A percentile compares a stretch with the other conserved stretches of the same genome.
Evolutionary conservation across 495 filamentous ascomycete genomes (phyloP).

Genomic region (Aspergillus hancockii): DNA sequence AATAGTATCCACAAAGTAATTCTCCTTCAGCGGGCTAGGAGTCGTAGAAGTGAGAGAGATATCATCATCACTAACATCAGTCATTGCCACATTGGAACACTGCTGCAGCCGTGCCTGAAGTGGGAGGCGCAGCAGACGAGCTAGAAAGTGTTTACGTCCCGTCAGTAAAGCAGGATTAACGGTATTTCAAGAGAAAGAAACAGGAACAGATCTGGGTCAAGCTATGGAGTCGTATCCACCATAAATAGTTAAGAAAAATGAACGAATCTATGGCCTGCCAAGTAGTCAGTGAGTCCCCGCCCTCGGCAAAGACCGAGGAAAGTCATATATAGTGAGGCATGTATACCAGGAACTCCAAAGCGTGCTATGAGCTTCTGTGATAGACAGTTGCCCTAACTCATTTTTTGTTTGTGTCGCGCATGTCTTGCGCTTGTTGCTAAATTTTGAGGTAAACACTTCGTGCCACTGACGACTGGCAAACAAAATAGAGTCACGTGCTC

Average conservation of each 20-base stretch:
- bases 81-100: slow-evolving; percentile 14
- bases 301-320: background rate
- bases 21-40: slow-evolving; percentile 35
- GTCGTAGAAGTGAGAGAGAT: slow-evolving; percentile 65
- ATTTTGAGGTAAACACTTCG: background rate
- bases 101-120: background rate
- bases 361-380: background rate
- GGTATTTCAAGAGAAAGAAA: background rate
- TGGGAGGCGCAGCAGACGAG: background rate
- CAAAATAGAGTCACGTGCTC: slow-evolving; percentile 28
- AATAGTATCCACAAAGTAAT: slow-evolving; percentile 48
- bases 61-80: slow-evolving; percentile 49
- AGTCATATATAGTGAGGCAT: background rate
- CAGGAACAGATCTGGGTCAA: background rate
- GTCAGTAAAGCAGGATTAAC: background rate
- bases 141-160: background rate
- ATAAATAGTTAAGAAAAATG: background rate
- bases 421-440: background rate
- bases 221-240: background rate
- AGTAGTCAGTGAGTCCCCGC: background rate
- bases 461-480: background rate
- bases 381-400: too few relatives aligned
- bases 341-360: background rate
- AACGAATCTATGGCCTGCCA: background rate
- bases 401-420: background rate